A percentile compares a stretch with the other conserved stretches of the same genome.
Conservation (phyloP, 1,139 yeast genomes). For the Taphrina betulina region DNA sequence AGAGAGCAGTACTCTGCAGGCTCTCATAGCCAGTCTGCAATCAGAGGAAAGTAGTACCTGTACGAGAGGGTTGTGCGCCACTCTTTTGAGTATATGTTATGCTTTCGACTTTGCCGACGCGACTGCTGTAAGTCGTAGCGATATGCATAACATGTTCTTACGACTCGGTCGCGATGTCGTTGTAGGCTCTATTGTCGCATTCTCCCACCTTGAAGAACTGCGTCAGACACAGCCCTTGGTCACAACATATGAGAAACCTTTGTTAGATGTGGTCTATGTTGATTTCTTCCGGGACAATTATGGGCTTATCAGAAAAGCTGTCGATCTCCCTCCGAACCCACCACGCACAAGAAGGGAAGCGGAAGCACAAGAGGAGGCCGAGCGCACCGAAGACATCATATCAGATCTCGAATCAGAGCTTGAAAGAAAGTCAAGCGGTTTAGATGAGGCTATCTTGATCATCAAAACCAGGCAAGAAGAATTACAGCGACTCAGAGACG, state of each 20-base stretch:
- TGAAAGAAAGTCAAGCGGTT: constrained; percentile 36
- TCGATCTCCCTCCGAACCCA: constrained; percentile 76
- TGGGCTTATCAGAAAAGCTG: constrained; percentile 64
- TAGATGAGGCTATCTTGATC: constrained; percentile 38
- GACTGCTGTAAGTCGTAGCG: constrained; percentile 60
- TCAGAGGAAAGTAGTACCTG: constrained; percentile 59
- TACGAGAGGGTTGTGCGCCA: constrained; percentile 72
- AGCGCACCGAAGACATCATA: constrained; percentile 45
- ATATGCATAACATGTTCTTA: constrained; percentile 54
- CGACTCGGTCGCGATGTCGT: constrained; percentile 82
- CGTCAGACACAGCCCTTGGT: constrained; percentile 50
- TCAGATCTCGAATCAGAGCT: constrained; percentile 40
- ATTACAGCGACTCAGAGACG: constrained; percentile 34
- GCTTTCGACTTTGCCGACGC: constrained; percentile 67
- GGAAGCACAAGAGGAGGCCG: constrained; percentile 42
- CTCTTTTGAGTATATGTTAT: constrained; percentile 72
- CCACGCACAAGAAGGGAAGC: constrained; percentile 61
- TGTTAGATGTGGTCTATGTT: constrained; percentile 56
- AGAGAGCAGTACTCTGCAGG: constrained; percentile 64
- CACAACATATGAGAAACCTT: constrained; percentile 74
- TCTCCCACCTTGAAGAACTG: constrained; percentile 59
- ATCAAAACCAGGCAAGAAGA: constrained; percentile 39
- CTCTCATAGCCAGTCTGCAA: constrained; percentile 57
- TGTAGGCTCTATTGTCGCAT: constrained; percentile 67
- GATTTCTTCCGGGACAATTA: constrained; percentile 67